Conservation (phyloP, 371 early-diverging fungal species). For the Phascolomyces articulosus region DNA sequence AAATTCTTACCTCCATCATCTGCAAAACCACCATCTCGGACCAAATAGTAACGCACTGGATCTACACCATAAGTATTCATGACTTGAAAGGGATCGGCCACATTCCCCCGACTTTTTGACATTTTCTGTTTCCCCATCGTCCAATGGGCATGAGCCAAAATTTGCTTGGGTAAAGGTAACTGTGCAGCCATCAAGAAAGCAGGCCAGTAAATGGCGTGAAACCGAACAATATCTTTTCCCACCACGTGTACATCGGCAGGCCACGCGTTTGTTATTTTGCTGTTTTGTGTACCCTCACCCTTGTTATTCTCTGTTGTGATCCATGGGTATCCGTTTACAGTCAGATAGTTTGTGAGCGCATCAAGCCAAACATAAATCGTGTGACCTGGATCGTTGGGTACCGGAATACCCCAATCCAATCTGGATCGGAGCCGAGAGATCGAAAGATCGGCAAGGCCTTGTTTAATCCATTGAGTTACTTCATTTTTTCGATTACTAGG, state of each 20-base stretch:
- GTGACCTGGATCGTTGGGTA: conserved; percentile 88
- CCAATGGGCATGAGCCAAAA: conserved; percentile 95
- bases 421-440: conserved; percentile 83
- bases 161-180: conserved; percentile 75
- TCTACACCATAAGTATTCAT: conserved; percentile 82
- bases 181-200: conserved; percentile 91
- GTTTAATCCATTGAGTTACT: conserved; percentile 56
- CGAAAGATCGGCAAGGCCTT: conserved; percentile 76
- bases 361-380: conserved; percentile 98
- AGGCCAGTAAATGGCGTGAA: conserved; percentile 97
- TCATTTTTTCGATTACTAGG: conserved; percentile 68
- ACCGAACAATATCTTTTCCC: conserved; percentile 96
- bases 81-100: conserved; percentile 81
- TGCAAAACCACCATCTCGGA: conserved; percentile 89
- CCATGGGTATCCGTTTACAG: conserved; percentile 87
- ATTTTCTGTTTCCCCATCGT: conserved; percentile 87
- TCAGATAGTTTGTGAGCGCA: conserved; percentile 92
- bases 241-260: conserved; percentile 87
- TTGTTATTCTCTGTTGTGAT: neutral
- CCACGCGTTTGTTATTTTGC: conserved; percentile 51
- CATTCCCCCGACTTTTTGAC: conserved; percentile 94
- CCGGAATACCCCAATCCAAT: conserved; percentile 91
- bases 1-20: conserved; percentile 68
- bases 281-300: neutral
- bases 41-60: conserved; percentile 87